A percentile compares a stretch with the other conserved stretches of the same genome.
phyloP scores from a whole-genome alignment of 257 asterid genomes.

The Leptodermis oblonga region DNA sequence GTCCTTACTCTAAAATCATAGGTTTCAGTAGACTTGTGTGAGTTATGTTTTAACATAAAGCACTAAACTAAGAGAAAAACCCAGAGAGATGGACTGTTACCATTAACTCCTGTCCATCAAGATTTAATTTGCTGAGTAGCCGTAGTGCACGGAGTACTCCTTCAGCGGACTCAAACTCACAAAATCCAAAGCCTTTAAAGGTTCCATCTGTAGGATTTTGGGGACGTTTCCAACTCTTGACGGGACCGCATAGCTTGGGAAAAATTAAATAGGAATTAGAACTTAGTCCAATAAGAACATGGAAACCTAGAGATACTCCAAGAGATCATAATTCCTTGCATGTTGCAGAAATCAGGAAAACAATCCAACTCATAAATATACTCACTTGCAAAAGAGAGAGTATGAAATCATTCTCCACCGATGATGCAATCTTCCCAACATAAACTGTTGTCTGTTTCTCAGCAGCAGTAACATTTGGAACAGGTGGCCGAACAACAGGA shows the following conservation, averaged over 20 bases:
- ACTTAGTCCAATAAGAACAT: background rate
- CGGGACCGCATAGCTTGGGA: constrained; percentile 96
- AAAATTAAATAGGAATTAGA: constrained; percentile 15
- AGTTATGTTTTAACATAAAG: background rate
- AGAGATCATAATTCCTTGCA: background rate
- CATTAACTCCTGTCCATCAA: constrained; percentile 95
- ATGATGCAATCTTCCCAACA: constrained; percentile 85
- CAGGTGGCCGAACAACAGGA: constrained; percentile 54
- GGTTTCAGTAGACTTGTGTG: background rate
- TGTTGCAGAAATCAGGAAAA: constrained; percentile 7
- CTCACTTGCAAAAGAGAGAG: constrained; percentile 83
- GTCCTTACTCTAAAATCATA: background rate
- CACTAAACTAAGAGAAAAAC: background rate
- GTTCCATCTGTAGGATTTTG: constrained; percentile 86
- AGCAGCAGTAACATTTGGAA: constrained; percentile 36
- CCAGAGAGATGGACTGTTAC: constrained; percentile 37
- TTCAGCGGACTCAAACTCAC: constrained; percentile 96
- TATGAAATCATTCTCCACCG: constrained; percentile 90
- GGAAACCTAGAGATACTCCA: background rate
- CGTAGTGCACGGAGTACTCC: constrained; percentile 94
- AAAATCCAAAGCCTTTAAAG: constrained; percentile 84
- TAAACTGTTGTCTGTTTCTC: constrained; percentile 89
- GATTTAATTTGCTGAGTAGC: constrained; percentile 69
- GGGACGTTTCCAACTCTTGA: constrained; percentile 96
- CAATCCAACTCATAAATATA: constrained; percentile 1